phyloP scores from a whole-genome alignment of 345 rosid species.

The Syzygium jambos region DNA sequence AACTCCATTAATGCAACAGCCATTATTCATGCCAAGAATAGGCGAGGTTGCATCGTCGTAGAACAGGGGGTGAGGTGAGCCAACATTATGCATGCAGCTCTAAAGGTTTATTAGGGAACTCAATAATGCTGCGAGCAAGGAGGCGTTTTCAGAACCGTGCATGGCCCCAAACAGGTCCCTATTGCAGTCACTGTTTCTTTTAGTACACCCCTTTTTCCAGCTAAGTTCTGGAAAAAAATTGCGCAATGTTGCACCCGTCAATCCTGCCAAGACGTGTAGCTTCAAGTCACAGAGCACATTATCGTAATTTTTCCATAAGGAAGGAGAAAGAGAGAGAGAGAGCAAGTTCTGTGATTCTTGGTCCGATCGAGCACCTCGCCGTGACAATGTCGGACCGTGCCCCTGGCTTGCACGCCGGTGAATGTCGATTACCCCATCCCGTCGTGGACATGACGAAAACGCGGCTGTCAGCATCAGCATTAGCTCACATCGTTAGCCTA shows the following conservation, averaged over 20 bases:
- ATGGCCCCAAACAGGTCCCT: neutral
- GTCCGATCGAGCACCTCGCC: too few relatives aligned
- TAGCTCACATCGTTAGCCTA: too few relatives aligned
- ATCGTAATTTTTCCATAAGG: neutral
- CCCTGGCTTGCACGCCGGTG: too few relatives aligned
- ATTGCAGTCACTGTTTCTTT: neutral
- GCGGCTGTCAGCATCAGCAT: neutral
- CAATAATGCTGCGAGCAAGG: neutral
- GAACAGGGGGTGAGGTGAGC: neutral
- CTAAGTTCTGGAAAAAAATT: neutral
- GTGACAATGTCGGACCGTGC: too few relatives aligned
- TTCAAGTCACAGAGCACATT: neutral
- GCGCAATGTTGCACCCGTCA: neutral
- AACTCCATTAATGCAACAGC: neutral
- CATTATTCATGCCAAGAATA: neutral
- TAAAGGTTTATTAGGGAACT: neutral
- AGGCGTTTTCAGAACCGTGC: neutral
- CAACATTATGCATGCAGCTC: neutral
- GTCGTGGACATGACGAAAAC: too few relatives aligned
- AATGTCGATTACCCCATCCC: too few relatives aligned
- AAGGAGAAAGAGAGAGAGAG: too few relatives aligned
- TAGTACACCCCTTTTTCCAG: neutral
- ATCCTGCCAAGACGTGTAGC: neutral
- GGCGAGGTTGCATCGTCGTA: neutral
- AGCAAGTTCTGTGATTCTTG: too few relatives aligned